A percentile compares a stretch with the other conserved stretches of the same genome.
phyloP scores from a whole-genome alignment of 345 rosid genomes.

The Camelina sativa region DNA sequence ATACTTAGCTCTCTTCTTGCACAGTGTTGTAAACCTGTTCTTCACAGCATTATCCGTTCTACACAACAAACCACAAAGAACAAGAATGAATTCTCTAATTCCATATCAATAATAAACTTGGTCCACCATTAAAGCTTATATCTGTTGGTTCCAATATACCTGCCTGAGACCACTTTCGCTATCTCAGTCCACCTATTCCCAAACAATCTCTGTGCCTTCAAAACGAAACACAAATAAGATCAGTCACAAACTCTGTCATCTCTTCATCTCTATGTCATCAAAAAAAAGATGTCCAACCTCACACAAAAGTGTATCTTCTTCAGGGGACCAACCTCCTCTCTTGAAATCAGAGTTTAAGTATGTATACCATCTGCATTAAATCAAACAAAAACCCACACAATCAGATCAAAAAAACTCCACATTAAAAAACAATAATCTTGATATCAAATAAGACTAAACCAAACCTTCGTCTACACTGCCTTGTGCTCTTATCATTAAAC shows the following conservation, averaged over 20 bases:
- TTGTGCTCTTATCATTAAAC: constrained; percentile 90
- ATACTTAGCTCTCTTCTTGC: constrained; percentile 96
- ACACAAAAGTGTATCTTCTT: constrained; percentile 92
- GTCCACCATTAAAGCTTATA: not conserved
- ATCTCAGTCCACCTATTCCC: constrained; percentile 99
- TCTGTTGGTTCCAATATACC: constrained; percentile 51
- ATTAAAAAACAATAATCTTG: not conserved
- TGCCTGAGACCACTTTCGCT: constrained; percentile 99
- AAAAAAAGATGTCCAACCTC: constrained; percentile 56
- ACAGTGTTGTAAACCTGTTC: constrained; percentile 92
- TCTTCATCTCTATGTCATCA: constrained; percentile 3
- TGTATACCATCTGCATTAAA: constrained; percentile 83
- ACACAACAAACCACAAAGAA: constrained; percentile 34
- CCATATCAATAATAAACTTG: constrained; percentile 12
- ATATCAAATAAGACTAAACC: constrained; percentile 7
- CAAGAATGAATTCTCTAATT: not conserved
- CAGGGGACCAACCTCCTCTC: constrained; percentile 99
- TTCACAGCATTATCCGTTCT: constrained; percentile 99
- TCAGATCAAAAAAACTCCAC: constrained; percentile 28
- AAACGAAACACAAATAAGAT: constrained; percentile 40
- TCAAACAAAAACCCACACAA: constrained; percentile 8
- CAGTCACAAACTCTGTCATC: constrained; percentile 5
- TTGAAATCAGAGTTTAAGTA: constrained; percentile 95
- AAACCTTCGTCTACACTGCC: constrained; percentile 98
- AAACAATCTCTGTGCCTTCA: constrained; percentile 86